Evolutionary conservation across 768 basidiomycete genomes (phyloP), one percentile per base, ranked within the genome.

Genomic region (Termitomyces sp.): DNA sequence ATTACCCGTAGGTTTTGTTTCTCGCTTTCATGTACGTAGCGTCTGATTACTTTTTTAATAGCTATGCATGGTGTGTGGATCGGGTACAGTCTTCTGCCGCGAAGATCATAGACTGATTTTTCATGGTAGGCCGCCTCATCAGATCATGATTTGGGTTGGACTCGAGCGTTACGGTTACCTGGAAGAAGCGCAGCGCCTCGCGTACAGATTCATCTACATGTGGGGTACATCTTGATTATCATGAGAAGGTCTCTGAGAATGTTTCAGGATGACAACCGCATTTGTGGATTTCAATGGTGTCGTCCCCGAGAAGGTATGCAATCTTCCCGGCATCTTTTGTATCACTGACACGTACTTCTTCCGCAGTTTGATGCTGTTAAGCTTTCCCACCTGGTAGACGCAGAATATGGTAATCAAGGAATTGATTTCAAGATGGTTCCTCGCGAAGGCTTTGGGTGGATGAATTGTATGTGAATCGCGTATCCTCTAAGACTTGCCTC

Each of bases 121-220:
- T 30, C 7, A 43, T 43, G 48, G 56, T 58, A 86, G 86, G 91
- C 91, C 91, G n/a, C 91, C 94, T 49, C 94, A 98, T 70, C 96
- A 98, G 71, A 97, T 98, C 67, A 98, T 98, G 91, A 77, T 89
- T 1, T 99, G 96, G 96, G 94, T 98, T 52, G 96, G 94, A 42
- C 78, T 98, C 23, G 94, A 97, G 63, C 86, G 96, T 53, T 99
- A 99, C 67, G 96, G 96, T 2, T 97, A 94, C 69, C 75, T 90
- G 3, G 91, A 96, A 60, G 94, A 97, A 60, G 91, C 94, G 1
- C 93, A 96, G 61, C 81, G 97, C 47, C 74, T 98, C 49, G 87
- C 96, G 1, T 99, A 99, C 72, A 80, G 96, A 52, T 99, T 91
- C 84, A 81, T 97, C n/a, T 98, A 98, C 76, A 97, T 99, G 95